Percentiles rank a stretch among this genome's conserved stretches.
These are phyloP conservation scores for Castanospermum australe DNA, from an alignment of 306 rosid genomes.

Conservation along the genomic window DNA sequence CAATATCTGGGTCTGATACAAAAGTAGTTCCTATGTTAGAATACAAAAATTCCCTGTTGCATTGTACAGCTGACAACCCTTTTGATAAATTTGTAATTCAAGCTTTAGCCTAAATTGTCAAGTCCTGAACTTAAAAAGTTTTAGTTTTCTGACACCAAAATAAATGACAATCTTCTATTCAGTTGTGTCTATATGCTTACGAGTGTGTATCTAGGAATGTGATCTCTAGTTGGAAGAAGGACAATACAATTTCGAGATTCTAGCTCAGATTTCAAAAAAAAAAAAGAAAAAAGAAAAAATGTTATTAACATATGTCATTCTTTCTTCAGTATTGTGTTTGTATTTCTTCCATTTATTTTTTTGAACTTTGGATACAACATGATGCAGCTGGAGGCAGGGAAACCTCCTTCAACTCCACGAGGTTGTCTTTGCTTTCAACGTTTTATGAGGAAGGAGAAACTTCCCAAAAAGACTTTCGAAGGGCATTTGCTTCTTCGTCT, in stretches of 20 bases:
- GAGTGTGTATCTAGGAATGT: neutral
- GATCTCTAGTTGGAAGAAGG: neutral
- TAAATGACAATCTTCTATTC: neutral
- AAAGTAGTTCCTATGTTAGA: too few species aligned
- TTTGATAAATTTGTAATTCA: neutral
- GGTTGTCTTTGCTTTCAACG: constrained; percentile 58
- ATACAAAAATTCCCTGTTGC: neutral
- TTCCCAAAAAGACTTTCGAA: constrained; percentile 46
- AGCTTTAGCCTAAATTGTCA: constrained; percentile 1
- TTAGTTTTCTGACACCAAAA: neutral
- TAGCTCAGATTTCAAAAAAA: too few species aligned
- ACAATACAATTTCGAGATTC: neutral
- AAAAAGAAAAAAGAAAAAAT: too few species aligned
- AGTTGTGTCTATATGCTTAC: neutral
- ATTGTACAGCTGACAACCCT: neutral
- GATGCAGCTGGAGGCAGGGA: constrained; percentile 67
- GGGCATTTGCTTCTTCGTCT: constrained; percentile 49
- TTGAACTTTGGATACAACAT: constrained; percentile 18
- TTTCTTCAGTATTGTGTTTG: neutral
- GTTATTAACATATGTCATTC: neutral
- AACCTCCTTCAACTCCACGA: constrained; percentile 42
- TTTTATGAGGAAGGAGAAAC: constrained; percentile 61
- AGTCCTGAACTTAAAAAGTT: neutral
- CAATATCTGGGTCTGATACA: too few species aligned
- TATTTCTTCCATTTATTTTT: neutral